Evolutionary conservation across 2,329 filamentous ascomycete genomes (phyloP), one percentile per base, ranked within the genome.

Genomic region (Aspergillus pseudoglaucus): DNA sequence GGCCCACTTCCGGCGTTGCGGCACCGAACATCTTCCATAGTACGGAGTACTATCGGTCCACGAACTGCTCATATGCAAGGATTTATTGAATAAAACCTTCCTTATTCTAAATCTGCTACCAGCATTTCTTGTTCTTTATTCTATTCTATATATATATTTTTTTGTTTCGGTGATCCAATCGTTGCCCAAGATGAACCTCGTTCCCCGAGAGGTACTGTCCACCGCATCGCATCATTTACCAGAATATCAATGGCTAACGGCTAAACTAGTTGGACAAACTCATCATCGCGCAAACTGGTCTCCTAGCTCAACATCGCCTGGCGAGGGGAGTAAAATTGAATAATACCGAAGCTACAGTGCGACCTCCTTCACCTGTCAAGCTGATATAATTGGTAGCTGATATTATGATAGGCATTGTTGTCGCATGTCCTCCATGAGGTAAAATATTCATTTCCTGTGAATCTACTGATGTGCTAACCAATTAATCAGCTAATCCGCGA

Each of bases 321-420:
- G 90, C 90, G 17, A 76, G 90, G 59, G 90, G 90, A 30, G 82
- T 95, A 45, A 85, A 83, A 64, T 74, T 95, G 59, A 95, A 95
- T 66, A 88, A 94, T 71, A 76, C 84, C 32, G 90, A 95, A 74
- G 88, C 90, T 52, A 83, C 81, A 53, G 87, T 90, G 65, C 40
- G 50, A 17, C 17, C 42, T 47, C 20, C 6, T 14, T 33, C 42
- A 17, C n/a, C 43, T 22, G n/a, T 7, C 23, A 15, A 10, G 32
- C n/a, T 8, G 14, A 12, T 20, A 9, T 12, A 30, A 17, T 7
- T 9, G 2, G 22, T n/a, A 44, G 23, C 45, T 44, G n/a, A 25
- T 32, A 32, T 30, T 42, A 7, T 22, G 8, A 23, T 55, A 64
- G 57, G 57, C 59, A 20, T 45, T 57, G 52, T 90, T 95, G 60